These are phyloP conservation scores for Pythium monospermum DNA, from an alignment of 352 stramenopile genomes.

Conservation along the genomic window DNA sequence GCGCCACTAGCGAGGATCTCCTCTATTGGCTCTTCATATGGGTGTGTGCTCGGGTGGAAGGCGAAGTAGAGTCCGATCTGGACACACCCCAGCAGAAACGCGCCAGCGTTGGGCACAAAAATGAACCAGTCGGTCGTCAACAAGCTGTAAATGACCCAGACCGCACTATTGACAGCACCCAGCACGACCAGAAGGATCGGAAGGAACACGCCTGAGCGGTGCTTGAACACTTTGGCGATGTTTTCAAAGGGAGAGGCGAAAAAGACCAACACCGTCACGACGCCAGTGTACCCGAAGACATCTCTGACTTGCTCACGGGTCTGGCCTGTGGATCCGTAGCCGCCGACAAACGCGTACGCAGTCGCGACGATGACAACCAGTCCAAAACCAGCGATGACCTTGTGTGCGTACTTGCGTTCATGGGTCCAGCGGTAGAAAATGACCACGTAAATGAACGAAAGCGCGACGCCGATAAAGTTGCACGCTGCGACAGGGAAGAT, in stretches of 20 bases:
- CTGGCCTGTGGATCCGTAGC: slow-evolving; percentile 26
- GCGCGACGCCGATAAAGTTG: slow-evolving; percentile 33
- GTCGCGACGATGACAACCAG: slow-evolving; percentile 22
- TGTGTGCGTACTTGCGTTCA: slow-evolving; percentile 34
- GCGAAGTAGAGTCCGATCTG: slow-evolving; percentile 37
- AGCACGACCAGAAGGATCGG: slow-evolving; percentile 45
- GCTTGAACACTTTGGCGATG: slow-evolving; percentile 4
- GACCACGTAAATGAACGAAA: slow-evolving; percentile 32
- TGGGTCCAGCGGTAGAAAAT: slow-evolving; percentile 40
- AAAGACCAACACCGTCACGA: slow-evolving; percentile 40
- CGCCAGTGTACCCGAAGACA: slow-evolving; percentile 33
- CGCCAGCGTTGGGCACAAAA: slow-evolving; percentile 40
- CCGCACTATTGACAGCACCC: slow-evolving; percentile 32
- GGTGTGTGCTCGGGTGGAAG: slow-evolving; percentile 30
- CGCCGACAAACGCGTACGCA: slow-evolving; percentile 33
- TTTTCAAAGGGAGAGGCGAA: slow-evolving; percentile 55
- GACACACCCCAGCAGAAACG: slow-evolving; percentile 27
- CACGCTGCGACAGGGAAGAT: slow-evolving; percentile 42
- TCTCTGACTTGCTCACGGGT: slow-evolving; percentile 22
- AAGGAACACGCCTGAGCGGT: slow-evolving; percentile 32
- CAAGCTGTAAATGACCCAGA: slow-evolving; percentile 44
- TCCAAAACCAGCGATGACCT: slow-evolving; percentile 21
- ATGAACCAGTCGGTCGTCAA: slow-evolving; percentile 47
- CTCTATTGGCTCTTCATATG: background rate
- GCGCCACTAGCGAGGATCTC: background rate